Evolutionary conservation across 306 rosid species (phyloP).

Genomic region (Prunus davidiana): DNA sequence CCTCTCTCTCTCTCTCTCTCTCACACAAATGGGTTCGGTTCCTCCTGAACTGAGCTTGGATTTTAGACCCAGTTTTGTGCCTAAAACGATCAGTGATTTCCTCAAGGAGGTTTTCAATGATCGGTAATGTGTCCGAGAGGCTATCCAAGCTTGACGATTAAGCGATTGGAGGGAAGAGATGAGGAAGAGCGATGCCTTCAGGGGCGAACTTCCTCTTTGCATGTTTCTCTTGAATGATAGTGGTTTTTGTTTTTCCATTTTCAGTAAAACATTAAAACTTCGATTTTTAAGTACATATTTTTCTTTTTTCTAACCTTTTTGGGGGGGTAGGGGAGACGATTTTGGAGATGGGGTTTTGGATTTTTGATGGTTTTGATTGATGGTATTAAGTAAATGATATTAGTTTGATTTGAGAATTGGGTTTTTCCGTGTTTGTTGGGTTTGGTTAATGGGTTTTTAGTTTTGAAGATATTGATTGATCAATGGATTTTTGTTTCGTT

Average conservation of each 20-base stretch:
- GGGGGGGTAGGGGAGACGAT: too few relatives aligned
- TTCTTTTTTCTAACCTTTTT: too few relatives aligned
- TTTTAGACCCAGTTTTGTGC: slow-evolving; percentile 54
- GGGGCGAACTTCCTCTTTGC: slow-evolving; percentile 89
- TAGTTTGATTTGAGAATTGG: background rate
- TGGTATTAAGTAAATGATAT: background rate
- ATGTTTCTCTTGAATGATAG: slow-evolving; percentile 80
- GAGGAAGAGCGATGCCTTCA: slow-evolving; percentile 49
- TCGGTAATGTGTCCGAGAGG: slow-evolving; percentile 37
- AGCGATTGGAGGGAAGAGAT: slow-evolving; percentile 62
- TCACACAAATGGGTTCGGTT: slow-evolving; percentile 71
- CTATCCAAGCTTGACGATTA: slow-evolving; percentile 40
- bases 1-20: too few relatives aligned
- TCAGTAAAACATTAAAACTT: too few relatives aligned
- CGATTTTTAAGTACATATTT: too few relatives aligned
- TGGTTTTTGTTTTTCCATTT: slow-evolving; percentile 8
- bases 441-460: too few relatives aligned
- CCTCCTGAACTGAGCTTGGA: slow-evolving; percentile 75
- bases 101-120: slow-evolving; percentile 42
- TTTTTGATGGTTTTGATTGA: background rate
- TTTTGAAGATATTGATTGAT: too few relatives aligned
- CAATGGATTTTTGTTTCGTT: too few relatives aligned
- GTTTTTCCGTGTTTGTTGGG: background rate
- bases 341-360: too few relatives aligned
- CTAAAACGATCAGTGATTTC: slow-evolving; percentile 64